phyloP scores from a whole-genome alignment of 2,329 filamentous ascomycete genomes.

The Endocalyx cinctus region DNA sequence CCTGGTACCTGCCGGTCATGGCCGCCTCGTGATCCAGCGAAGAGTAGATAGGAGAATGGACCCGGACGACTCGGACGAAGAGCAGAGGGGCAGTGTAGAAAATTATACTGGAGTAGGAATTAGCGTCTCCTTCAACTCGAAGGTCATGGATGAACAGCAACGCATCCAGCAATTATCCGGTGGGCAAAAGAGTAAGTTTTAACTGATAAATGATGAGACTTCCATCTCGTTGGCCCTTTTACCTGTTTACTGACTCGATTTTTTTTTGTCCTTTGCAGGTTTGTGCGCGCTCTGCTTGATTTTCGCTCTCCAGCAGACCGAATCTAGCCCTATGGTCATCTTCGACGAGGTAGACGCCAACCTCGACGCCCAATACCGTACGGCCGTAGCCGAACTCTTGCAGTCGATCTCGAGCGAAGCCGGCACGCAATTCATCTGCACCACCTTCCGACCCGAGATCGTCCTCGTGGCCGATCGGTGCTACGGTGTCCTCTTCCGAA shows the following conservation, averaged over 20 bases:
- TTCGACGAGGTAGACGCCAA: conserved; percentile 99
- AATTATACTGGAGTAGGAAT: conserved; percentile 97
- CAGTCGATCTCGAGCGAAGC: conserved; percentile 68
- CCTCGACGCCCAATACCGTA: conserved; percentile 94
- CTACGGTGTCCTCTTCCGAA: conserved; percentile 90
- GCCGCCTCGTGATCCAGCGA: conserved; percentile 86
- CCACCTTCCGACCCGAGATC: conserved; percentile 96
- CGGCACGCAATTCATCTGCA: conserved; percentile 88
- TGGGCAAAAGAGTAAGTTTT: conserved; percentile 84
- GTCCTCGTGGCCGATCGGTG: conserved; percentile 93
- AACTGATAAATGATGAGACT: no score
- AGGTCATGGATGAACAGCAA: conserved; percentile 91
- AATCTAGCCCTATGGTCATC: conserved; percentile 96
- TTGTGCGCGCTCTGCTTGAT: conserved; percentile 95
- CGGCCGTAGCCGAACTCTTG: conserved; percentile 86
- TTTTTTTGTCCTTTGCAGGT: no score
- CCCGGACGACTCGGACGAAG: conserved; percentile 64
- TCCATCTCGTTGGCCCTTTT: not conserved
- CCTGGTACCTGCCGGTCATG: conserved; percentile 88
- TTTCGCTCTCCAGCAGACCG: conserved; percentile 97
- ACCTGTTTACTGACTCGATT: conserved; percentile 14
- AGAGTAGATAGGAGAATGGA: conserved; percentile 69
- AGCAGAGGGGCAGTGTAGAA: conserved; percentile 69
- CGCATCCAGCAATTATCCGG: conserved; percentile 95
- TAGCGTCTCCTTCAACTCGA: conserved; percentile 97